Base-by-base conservation (phyloP, 345 rosid species). In the Euclidium syriacum region DNA sequence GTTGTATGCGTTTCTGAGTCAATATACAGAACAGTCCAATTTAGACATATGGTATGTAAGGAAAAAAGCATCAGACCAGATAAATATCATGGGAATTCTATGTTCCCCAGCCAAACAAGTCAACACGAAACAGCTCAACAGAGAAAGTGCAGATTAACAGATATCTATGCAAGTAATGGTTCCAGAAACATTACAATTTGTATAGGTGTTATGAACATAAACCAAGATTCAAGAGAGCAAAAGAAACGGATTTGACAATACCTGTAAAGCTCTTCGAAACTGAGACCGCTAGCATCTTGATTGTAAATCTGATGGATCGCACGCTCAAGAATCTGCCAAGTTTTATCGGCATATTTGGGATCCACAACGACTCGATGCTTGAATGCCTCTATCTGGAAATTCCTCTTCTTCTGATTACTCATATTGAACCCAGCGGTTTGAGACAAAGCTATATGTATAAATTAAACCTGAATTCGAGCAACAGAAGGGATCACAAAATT, bases 181-280 rank as follows among this genome's bases (percentile, higher is more conserved):
- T 20, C 65, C 41, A 33, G 33, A 43, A 29, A 33, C 36, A 23
- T 8, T 8, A 55, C 15, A 48, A 33, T 54, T 44, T 40, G 23
- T 24, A 30, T 2, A 16, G 3, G 12, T 8, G 36, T 32, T 38
- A 67, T 39, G 25, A 14, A 18, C 25, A 58, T 14, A 27, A n/a
- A 17, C 48, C 15, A 63, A 10, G 67, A 36, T 47, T 43, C 16
- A 38, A 36, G 25, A 46, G 41, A 63, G 12, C 25, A 54, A 33
- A 18, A 14, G 4, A 14, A 52, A n/a, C n/a, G n/a, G n/a, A n/a
- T n/a, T n/a, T n/a, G 14, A 17, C 24, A 3, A 29, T 15, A 94
- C 97, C 99, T 87, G 70, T 94, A 94, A 44, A 94, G 97, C 81
- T 94, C 97, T 73, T 94, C 99, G 62, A 94, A 94, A 30, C 96